Evolutionary conservation across 306 rosid genomes (phyloP), one percentile per base, ranked within the genome.

Genomic region (Aeschynomene evenia): DNA sequence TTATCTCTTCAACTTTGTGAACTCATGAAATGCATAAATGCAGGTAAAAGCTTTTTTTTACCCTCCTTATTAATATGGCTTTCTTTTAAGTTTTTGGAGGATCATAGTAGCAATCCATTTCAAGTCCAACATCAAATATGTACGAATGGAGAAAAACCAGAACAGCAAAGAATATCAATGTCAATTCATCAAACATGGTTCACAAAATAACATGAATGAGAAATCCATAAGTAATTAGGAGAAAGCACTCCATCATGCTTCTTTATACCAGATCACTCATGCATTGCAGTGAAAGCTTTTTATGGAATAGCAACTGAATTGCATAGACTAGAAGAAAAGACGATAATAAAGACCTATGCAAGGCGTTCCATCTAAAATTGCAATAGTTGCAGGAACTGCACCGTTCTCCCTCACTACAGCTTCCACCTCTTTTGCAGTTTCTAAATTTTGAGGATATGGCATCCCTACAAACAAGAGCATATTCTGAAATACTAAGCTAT

Each of bases 341-440:
- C 36, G 66, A 54, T 11, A 49, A 54, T 75, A 80, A 63, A 78
- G 73, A 93, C 98, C 98, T 80, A 90, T 45, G 78, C 91, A 84
- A 53, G 97, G 97, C 26, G 60, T 77, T 79, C 98, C 98, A 76
- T 88, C 91, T 78, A 93, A 79, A 81, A 93, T 90, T 33, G 98
- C 98, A 72, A 90, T 63, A 73, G 98, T 93, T 26, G 98, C 98
- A 43, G 98, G 97, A 88, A 90, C 90, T 15, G 98, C 96, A 46
- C 97, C 97, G 2, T 88, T 88, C 59, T 77, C 74, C 72, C 91
- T 86, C 57, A 93, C 90, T 24, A 86, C 75, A 13, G 82, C 77
- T 73, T 93, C 98, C 23, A 93, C 94, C 77, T 88, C 89, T 81
- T 68, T 86, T 2, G 97, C 98, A 18, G 97, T 93, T 77, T 86